Evolutionary conservation across 2,329 filamentous ascomycete genomes (phyloP).

Genomic region (Monosporascus sp.): DNA sequence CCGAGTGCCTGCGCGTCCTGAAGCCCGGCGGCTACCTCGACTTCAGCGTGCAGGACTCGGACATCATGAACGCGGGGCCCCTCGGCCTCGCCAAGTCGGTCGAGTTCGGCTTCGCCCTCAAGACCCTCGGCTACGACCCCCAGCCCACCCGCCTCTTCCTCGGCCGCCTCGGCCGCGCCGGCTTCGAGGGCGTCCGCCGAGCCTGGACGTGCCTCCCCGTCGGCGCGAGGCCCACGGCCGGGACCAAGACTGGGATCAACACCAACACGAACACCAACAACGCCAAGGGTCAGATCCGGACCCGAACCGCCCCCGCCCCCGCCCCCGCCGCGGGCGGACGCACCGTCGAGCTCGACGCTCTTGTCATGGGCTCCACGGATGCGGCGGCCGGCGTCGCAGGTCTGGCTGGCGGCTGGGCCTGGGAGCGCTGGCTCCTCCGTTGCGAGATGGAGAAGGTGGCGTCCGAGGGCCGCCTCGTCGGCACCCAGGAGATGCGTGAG

Average conservation of each 20-base stretch:
- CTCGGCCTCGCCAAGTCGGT: conserved; percentile 76
- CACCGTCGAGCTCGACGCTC: conserved; percentile 54
- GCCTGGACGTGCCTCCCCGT: conserved; percentile 88
- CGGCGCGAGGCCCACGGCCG: conserved; percentile 47
- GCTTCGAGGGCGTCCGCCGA: conserved; percentile 75
- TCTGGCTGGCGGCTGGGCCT: conserved; percentile 79
- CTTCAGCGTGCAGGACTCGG: conserved; percentile 83
- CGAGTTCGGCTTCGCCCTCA: conserved; percentile 87
- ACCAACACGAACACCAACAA: conserved; percentile 13
- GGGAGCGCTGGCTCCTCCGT: conserved; percentile 94
- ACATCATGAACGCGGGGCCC: conserved; percentile 79
- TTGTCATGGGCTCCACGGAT: conserved; percentile 62
- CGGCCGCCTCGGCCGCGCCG: conserved; percentile 63
- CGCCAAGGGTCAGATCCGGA: conserved; percentile 19
- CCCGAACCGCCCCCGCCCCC: no score
- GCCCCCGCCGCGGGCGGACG: conserved; percentile 28
- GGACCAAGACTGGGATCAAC: no score
- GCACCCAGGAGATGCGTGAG: conserved; percentile 48
- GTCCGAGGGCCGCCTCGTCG: conserved; percentile 55
- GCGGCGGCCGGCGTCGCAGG: conserved; percentile 72
- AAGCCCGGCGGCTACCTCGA: conserved; percentile 93
- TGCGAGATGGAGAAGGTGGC: conserved; percentile 75
- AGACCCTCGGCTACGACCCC: conserved; percentile 85
- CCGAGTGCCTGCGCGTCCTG: conserved; percentile 83
- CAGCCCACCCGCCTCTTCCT: conserved; percentile 78